Evolutionary conservation across 2,329 filamentous ascomycete genomes (phyloP).

Genomic region (Tolypocladium capitatum): DNA sequence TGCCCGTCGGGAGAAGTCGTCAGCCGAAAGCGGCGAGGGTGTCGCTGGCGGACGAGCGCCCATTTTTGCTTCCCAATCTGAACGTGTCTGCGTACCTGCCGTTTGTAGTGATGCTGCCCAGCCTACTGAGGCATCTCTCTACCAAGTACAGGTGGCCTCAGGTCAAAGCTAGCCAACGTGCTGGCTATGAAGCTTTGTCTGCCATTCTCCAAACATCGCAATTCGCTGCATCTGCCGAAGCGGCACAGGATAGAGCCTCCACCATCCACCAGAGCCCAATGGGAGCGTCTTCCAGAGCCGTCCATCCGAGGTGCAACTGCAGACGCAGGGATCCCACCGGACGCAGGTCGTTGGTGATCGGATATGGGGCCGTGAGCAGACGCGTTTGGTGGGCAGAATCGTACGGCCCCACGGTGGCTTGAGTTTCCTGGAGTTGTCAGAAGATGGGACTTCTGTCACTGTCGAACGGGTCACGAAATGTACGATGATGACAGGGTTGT

Average conservation of each 20-base stretch:
- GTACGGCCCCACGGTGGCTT: neutral
- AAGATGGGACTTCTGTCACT: too few species aligned
- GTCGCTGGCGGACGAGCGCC: neutral
- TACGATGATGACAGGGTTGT: too few species aligned
- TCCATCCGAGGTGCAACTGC: neutral
- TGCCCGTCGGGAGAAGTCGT: conserved; percentile 10
- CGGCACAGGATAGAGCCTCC: too few species aligned
- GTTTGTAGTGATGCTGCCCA: neutral
- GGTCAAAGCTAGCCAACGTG: too few species aligned
- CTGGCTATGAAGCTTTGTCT: neutral
- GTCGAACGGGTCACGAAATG: too few species aligned
- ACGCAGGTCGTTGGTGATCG: too few species aligned
- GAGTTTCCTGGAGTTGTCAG: too few species aligned
- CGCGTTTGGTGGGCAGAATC: neutral
- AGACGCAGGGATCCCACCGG: neutral
- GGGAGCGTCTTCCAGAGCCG: neutral
- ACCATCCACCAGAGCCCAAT: too few species aligned
- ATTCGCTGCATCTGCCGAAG: too few species aligned
- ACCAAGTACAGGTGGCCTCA: too few species aligned
- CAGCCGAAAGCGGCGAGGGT: conserved; percentile 1
- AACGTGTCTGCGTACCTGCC: neutral
- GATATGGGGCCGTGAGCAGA: neutral
- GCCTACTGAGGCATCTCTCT: too few species aligned
- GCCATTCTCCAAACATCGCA: neutral
- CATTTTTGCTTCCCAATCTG: neutral